Evolutionary conservation across 495 filamentous ascomycete species (phyloP).

Genomic region (Lichenothelia convexa): DNA sequence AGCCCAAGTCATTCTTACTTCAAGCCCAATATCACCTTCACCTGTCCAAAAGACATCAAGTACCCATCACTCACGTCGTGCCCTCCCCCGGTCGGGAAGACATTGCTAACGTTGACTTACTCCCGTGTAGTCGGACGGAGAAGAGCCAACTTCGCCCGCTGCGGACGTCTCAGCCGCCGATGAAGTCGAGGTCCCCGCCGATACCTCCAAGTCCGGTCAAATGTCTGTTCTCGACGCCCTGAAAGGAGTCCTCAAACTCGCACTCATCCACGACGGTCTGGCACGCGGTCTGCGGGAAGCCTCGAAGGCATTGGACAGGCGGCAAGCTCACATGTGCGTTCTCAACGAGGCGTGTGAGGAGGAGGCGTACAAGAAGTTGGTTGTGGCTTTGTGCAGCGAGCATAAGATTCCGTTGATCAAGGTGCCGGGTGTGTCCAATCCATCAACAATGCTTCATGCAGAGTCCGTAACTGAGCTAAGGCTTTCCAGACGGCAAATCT

Average conservation of each 20-base stretch:
- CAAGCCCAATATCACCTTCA: conserved; percentile 1
- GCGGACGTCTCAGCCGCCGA: conserved; percentile 51
- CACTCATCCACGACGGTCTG: conserved; percentile 98
- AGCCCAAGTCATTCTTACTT: background rate
- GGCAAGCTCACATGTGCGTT: conserved; percentile 98
- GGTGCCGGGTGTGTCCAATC: no score
- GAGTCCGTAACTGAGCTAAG: no score
- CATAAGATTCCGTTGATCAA: conserved; percentile 99
- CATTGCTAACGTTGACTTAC: background rate
- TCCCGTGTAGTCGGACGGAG: conserved; percentile 49
- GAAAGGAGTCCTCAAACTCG: conserved; percentile 92
- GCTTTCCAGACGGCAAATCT: conserved; percentile 99
- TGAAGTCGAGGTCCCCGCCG: conserved; percentile 82
- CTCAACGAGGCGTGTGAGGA: conserved; percentile 98
- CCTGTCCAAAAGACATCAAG: background rate
- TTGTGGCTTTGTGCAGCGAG: conserved; percentile 91
- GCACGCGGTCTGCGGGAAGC: conserved; percentile 96
- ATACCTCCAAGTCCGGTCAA: conserved; percentile 67
- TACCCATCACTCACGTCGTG: background rate
- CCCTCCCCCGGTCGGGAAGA: background rate
- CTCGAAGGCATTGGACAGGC: conserved; percentile 88
- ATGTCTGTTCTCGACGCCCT: conserved; percentile 97
- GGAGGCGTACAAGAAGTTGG: conserved; percentile 99
- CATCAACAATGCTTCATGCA: no score
- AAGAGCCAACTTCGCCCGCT: conserved; percentile 54